These are phyloP conservation scores for Collybia sp. DNA, from an alignment of 768 basidiomycete species.

Conservation along the genomic window DNA sequence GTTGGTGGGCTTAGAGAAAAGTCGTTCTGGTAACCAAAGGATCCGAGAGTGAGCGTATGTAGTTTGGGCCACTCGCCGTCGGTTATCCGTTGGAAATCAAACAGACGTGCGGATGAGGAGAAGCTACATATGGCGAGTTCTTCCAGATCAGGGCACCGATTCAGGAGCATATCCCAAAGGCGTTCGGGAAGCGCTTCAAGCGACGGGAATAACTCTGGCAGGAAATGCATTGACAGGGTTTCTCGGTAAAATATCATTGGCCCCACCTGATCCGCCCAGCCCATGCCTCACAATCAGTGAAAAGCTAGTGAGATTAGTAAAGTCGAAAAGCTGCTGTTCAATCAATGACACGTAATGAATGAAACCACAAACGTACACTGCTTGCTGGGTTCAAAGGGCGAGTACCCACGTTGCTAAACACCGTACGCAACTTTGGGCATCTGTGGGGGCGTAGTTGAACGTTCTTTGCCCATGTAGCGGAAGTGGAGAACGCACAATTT, in stretches of 20 bases:
- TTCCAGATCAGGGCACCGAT: slow-evolving; percentile 37
- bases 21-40: slow-evolving; percentile 26
- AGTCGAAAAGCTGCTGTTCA: slow-evolving; percentile 18
- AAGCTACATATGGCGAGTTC: slow-evolving; percentile 31
- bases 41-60: slow-evolving; percentile 13
- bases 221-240: slow-evolving; percentile 3
- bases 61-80: slow-evolving; percentile 15
- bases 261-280: slow-evolving; percentile 29
- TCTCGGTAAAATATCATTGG: slow-evolving; percentile 3
- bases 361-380: slow-evolving; percentile 5
- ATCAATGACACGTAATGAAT: background rate
- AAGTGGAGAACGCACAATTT: too few species aligned
- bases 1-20: slow-evolving; percentile 27
- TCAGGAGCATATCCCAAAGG: slow-evolving; percentile 54
- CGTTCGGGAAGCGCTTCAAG: slow-evolving; percentile 32
- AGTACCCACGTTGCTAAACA: slow-evolving; percentile 12
- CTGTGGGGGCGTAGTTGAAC: slow-evolving; percentile 1
- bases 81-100: slow-evolving; percentile 14
- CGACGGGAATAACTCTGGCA: slow-evolving; percentile 30
- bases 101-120: slow-evolving; percentile 7
- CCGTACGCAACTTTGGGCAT: slow-evolving; percentile 14
- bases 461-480: too few species aligned
- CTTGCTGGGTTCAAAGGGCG: slow-evolving; percentile 19
- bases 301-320: slow-evolving; percentile 15
- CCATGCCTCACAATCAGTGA: slow-evolving; percentile 31